phyloP scores from a whole-genome alignment of 176 grass and related monocot species.

The Dactylis glomerata region DNA sequence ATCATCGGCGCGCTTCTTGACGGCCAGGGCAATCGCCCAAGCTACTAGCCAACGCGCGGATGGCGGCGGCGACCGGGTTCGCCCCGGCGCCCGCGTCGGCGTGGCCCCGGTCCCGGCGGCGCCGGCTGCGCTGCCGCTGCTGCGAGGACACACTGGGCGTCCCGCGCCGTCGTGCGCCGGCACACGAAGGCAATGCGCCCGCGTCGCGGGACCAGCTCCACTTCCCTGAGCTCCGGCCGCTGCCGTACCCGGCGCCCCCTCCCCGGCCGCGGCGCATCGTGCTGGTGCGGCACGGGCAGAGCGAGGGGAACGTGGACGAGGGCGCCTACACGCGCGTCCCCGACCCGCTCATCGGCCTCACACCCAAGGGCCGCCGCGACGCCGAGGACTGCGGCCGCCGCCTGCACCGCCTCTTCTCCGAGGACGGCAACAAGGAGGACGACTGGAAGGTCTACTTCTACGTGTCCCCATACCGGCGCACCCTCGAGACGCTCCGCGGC shows the following conservation, averaged over 20 bases:
- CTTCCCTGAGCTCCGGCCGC: conserved; percentile 30
- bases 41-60: not conserved
- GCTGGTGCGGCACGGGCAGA: conserved; percentile 78
- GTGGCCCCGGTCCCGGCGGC: not conserved
- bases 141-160: conserved; percentile 67
- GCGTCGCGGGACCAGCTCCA: not conserved
- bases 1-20: not conserved
- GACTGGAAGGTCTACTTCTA: conserved; percentile 93
- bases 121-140: conserved; percentile 24
- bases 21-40: not conserved
- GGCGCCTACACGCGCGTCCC: conserved; percentile 65
- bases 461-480: conserved; percentile 71
- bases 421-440: not conserved
- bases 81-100: not conserved
- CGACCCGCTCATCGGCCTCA: conserved; percentile 77
- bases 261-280: conserved; percentile 63
- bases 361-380: conserved; percentile 44
- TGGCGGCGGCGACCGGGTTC: not conserved
- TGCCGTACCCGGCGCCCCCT: not conserved
- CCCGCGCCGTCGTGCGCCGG: not conserved
- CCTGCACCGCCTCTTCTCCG: conserved; percentile 35
- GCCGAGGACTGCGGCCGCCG: conserved; percentile 55
- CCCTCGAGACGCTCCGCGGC: conserved; percentile 62
- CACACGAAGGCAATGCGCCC: not conserved
- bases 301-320: conserved; percentile 91